Evolutionary conservation across 2,329 filamentous ascomycete species (phyloP).

Genomic region (Colletotrichum echinochloae): DNA sequence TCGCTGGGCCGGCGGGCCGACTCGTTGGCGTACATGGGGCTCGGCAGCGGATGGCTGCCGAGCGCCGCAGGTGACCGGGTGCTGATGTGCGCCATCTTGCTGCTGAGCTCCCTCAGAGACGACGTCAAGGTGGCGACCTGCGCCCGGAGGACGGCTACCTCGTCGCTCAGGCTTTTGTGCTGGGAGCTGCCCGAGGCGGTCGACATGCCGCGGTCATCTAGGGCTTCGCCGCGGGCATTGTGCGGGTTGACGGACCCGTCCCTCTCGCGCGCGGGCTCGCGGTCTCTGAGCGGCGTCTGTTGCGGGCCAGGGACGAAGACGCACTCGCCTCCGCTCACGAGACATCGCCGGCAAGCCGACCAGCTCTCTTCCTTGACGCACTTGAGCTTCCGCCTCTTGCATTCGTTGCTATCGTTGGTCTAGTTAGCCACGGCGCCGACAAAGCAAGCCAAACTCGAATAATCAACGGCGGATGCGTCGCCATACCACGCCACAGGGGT

Average conservation of each 20-base stretch:
- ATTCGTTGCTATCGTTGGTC: conserved; percentile 48
- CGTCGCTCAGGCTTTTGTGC: conserved; percentile 45
- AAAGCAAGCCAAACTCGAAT: not conserved
- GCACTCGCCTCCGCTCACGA: conserved; percentile 45
- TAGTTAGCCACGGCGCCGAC: not conserved
- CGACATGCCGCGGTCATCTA: not conserved
- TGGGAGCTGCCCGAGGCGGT: not conserved
- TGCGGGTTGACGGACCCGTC: conserved; percentile 43
- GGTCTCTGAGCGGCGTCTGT: conserved; percentile 23
- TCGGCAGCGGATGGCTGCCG: conserved; percentile 25
- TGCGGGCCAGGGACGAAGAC: conserved; percentile 44
- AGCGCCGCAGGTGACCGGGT: conserved; percentile 20
- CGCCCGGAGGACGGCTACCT: conserved; percentile 47
- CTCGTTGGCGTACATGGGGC: conserved; percentile 31
- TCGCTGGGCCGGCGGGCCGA: conserved; percentile 35
- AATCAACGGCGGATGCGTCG: not conserved
- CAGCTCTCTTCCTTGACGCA: conserved; percentile 48
- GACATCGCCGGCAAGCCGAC: conserved; percentile 48
- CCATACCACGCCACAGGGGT: conserved; percentile 52
- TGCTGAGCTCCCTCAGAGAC: conserved; percentile 46
- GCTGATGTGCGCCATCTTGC: conserved; percentile 35
- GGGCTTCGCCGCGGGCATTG: not conserved
- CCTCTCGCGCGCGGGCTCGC: conserved; percentile 43
- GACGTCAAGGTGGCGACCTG: conserved; percentile 48
- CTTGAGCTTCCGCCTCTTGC: conserved; percentile 57